These are phyloP conservation scores for Neofusicoccum kwambonambiense DNA, from an alignment of 2,329 filamentous ascomycete genomes.

Conservation along the genomic window DNA sequence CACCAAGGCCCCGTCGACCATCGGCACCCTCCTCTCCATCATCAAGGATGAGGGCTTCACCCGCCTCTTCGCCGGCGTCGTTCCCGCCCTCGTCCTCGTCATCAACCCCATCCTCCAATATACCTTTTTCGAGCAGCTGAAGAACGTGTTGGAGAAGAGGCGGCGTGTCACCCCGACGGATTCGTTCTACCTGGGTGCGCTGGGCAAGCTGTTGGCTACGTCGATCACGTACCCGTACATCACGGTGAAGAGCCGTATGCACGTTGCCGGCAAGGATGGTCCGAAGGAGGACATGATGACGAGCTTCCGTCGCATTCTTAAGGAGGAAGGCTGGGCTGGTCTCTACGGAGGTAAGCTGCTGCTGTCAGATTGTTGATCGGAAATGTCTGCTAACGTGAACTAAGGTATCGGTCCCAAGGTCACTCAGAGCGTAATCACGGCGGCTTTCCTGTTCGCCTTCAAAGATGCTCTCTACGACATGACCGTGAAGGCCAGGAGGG, in stretches of 20 bases:
- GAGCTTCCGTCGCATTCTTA: constrained; percentile 75
- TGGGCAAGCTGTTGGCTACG: constrained; percentile 94
- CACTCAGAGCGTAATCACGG: constrained; percentile 93
- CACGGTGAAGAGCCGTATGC: constrained; percentile 96
- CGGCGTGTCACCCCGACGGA: constrained; percentile 77
- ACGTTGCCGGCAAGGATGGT: constrained; percentile 77
- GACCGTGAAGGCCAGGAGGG: constrained; percentile 64
- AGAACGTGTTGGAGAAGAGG: constrained; percentile 80
- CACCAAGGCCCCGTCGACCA: constrained; percentile 65
- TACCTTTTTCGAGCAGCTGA: constrained; percentile 97
- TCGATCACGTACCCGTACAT: constrained; percentile 97
- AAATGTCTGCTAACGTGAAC: constrained; percentile 19
- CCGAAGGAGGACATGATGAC: constrained; percentile 77
- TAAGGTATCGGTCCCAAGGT: constrained; percentile 93
- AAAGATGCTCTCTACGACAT: constrained; percentile 94
- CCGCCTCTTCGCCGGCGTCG: constrained; percentile 86
- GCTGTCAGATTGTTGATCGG: constrained; percentile 19
- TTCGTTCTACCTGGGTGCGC: constrained; percentile 85
- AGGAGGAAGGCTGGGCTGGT: constrained; percentile 86
- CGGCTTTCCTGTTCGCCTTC: constrained; percentile 94
- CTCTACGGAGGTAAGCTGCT: constrained; percentile 78
- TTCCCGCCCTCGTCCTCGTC: constrained; percentile 89
- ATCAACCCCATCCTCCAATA: constrained; percentile 99
- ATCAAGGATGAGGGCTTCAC: constrained; percentile 79
- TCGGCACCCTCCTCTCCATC: constrained; percentile 77